Conservation (phyloP, 495 filamentous ascomycete species). For the Peziza echinospora region DNA sequence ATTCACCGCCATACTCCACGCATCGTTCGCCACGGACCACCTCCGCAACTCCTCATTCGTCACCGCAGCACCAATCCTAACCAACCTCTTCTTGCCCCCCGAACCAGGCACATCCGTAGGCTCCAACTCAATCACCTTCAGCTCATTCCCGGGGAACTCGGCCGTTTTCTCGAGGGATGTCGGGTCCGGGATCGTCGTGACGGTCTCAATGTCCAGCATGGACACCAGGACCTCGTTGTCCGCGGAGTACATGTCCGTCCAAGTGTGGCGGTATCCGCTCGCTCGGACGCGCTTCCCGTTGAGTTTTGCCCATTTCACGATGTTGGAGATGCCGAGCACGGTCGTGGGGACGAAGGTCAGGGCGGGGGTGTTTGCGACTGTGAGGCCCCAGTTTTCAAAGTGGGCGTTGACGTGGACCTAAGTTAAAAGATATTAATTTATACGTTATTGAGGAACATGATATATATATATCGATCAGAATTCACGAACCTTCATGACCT, state of each 20-base stretch:
- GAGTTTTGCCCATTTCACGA: constrained; percentile 25
- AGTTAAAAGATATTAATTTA: background rate
- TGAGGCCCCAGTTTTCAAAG: constrained; percentile 32
- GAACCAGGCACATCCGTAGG: constrained; percentile 3
- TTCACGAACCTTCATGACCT: constrained; percentile 11
- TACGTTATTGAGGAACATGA: background rate
- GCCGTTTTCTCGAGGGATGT: constrained; percentile 21
- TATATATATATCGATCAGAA: too few relatives aligned
- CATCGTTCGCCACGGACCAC: constrained; percentile 25
- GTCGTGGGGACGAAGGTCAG: constrained; percentile 29
- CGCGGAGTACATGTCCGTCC: constrained; percentile 20
- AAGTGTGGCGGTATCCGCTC: constrained; percentile 30
- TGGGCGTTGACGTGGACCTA: constrained; percentile 1
- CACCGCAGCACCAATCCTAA: constrained; percentile 25
- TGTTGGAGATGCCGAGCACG: constrained; percentile 26
- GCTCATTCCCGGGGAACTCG: constrained; percentile 22
- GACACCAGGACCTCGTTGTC: constrained; percentile 31
- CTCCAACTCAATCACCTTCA: constrained; percentile 22
- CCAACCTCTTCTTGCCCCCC: constrained; percentile 15
- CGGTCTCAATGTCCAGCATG: constrained; percentile 24
- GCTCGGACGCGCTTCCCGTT: constrained; percentile 25
- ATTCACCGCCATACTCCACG: constrained; percentile 26
- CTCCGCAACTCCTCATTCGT: constrained; percentile 31
- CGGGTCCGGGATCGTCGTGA: constrained; percentile 26
- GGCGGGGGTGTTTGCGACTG: constrained; percentile 25